These are phyloP conservation scores for Capillidium heterosporum DNA, from an alignment of 371 early-diverging fungal species.

Conservation along the genomic window DNA sequence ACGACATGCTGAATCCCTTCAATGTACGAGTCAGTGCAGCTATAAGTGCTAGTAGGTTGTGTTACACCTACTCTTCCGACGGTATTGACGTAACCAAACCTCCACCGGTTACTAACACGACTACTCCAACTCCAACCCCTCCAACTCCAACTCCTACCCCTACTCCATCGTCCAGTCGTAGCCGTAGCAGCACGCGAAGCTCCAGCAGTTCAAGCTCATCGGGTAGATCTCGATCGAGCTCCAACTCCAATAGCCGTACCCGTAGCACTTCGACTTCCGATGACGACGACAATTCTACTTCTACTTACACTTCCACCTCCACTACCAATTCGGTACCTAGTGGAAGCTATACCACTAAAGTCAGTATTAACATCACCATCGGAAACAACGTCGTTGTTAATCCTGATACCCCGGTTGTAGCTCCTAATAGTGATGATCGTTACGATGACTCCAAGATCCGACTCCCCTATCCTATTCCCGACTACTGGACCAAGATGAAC, in stretches of 20 bases:
- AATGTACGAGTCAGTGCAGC: not conserved
- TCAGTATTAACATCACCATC: not conserved
- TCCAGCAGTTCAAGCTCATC: not conserved
- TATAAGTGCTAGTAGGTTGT: not conserved
- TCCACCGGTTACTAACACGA: not conserved
- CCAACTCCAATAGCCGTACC: too few relatives aligned
- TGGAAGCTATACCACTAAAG: not conserved
- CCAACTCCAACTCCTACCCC: not conserved
- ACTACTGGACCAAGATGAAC: constrained; percentile 2
- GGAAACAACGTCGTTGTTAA: not conserved
- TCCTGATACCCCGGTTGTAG: not conserved
- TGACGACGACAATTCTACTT: not conserved
- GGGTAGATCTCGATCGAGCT: not conserved
- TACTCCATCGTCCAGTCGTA: not conserved
- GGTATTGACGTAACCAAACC: not conserved
- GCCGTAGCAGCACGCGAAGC: not conserved
- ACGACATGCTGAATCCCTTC: not conserved
- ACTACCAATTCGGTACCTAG: not conserved
- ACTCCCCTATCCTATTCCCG: not conserved
- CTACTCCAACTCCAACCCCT: not conserved
- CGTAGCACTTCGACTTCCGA: too few relatives aligned
- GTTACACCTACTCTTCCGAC: constrained; percentile 2
- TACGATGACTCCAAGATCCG: not conserved
- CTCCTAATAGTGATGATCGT: not conserved
- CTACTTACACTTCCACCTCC: not conserved